Conservation (phyloP, 2,329 filamentous ascomycete species). For the Talaromyces marneffei region DNA sequence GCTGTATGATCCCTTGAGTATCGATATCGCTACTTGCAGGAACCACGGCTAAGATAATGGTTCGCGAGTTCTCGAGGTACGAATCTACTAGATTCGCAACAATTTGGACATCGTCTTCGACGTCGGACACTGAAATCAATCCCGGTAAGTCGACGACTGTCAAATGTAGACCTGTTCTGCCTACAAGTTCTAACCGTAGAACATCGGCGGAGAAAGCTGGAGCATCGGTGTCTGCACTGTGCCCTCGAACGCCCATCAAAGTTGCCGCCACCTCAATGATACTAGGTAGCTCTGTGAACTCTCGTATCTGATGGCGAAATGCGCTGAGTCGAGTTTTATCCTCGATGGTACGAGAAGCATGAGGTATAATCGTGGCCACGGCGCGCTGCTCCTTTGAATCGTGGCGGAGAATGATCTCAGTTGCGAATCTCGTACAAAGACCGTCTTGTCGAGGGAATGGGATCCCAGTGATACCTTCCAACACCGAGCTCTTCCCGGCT, state of each 20-base stretch:
- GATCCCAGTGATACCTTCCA: too few relatives aligned
- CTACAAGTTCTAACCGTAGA: background rate
- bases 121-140: background rate
- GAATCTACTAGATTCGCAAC: background rate
- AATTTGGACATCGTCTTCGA: background rate
- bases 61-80: background rate
- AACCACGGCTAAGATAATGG: background rate
- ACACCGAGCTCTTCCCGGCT: too few relatives aligned
- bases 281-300: background rate
- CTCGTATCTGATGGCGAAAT: background rate
- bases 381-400: background rate
- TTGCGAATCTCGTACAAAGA: too few relatives aligned
- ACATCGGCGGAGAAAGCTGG: background rate
- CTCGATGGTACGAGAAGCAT: background rate
- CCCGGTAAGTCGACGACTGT: background rate
- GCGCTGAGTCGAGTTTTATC: background rate
- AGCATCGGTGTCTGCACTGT: background rate
- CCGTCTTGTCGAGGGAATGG: too few relatives aligned
- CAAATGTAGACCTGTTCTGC: background rate
- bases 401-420: background rate
- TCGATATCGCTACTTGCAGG: background rate
- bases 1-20: background rate
- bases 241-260: background rate
- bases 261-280: background rate
- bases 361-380: background rate